Base-by-base conservation (phyloP, 352 stramenopile species). In the Globisporangium alternatum region DNA sequence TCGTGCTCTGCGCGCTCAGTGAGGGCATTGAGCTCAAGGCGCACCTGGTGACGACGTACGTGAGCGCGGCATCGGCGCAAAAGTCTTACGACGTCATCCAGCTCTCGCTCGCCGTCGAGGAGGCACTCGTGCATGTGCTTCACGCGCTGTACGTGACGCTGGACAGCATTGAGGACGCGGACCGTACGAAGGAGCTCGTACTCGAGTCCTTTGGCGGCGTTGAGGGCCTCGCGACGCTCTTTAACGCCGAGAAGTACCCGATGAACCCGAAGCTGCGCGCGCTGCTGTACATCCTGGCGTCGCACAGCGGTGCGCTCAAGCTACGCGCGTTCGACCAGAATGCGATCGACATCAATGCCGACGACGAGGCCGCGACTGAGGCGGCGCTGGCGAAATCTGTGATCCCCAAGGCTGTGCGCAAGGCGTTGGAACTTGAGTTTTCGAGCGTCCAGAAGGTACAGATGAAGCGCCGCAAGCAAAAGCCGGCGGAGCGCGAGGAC, bases 311-410 rank as follows among this genome's bases (percentile, higher is more conserved):
- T 5, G 82, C 74, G 3, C 68, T 93, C 3, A 74, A 67, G 19
- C 60, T 83, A 21, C 66, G 63, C 10, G 56, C 72, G 35, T 71
- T 83, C 28, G 74, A 86, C 43, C 67, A 64, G 4, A 78, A 56
- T 45, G 57, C 74, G 44, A 89, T 93, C 28, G 81, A 93, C 55
- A 72, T 93, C n/a, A 89, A 95, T 45, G 83, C 77, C 5, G 84
- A 93, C 33, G 83, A 95, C 21, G 86, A 95, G 56, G 78, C 68
- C 5, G 82, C 86, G 15, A 90, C 80, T 0, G 86, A 95, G 62
- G 78, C 79, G 0, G 77, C 84, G 6, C 52, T 95, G 10, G 83
- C 80, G 0, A 83, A 77, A 37, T 72, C 78, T 15, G 64, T 93
- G 5, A 89, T 95, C 58, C 81, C 86, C 5, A 80, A 77, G 21